Evolutionary conservation across 176 grass and related monocot genomes (phyloP).

Genomic region (Bromus sterilis): DNA sequence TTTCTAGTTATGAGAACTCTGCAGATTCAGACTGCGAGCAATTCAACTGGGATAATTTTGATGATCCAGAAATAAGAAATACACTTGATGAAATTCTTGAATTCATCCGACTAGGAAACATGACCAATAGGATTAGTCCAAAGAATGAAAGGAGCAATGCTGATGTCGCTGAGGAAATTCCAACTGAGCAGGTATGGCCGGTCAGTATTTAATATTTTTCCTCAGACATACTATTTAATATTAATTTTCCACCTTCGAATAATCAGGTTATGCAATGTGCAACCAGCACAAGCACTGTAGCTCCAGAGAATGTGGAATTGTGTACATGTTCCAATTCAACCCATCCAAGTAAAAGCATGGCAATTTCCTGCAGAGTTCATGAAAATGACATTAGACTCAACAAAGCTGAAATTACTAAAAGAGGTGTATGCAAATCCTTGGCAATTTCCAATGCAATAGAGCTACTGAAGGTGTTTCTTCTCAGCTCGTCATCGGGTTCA

Average conservation of each 20-base stretch:
- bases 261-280: slow-evolving; percentile 22
- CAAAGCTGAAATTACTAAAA: slow-evolving; percentile 45
- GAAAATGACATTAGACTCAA: slow-evolving; percentile 34
- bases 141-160: slow-evolving; percentile 20
- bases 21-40: slow-evolving; percentile 24
- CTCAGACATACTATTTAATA: not conserved
- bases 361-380: not conserved
- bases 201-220: slow-evolving; percentile 28
- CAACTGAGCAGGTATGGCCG: slow-evolving; percentile 10
- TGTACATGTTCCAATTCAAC: slow-evolving; percentile 13
- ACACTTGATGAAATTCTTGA: slow-evolving; percentile 71
- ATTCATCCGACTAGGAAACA: slow-evolving; percentile 58
- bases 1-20: slow-evolving; percentile 7
- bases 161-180: slow-evolving; percentile 3
- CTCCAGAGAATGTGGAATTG: slow-evolving; percentile 23
- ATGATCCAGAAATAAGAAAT: slow-evolving; percentile 62
- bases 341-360: slow-evolving; percentile 25
- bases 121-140: slow-evolving; percentile 22
- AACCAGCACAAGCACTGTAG: not conserved
- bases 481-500: slow-evolving; percentile 53
- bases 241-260: not conserved
- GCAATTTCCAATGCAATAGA: slow-evolving; percentile 73
- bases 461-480: slow-evolving; percentile 79
- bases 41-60: slow-evolving; percentile 71
- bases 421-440: slow-evolving; percentile 57